A percentile compares a stretch with the other conserved stretches of the same genome.
Conservation (phyloP, 805 yeast genomes). For the Danielia oregonensis region DNA sequence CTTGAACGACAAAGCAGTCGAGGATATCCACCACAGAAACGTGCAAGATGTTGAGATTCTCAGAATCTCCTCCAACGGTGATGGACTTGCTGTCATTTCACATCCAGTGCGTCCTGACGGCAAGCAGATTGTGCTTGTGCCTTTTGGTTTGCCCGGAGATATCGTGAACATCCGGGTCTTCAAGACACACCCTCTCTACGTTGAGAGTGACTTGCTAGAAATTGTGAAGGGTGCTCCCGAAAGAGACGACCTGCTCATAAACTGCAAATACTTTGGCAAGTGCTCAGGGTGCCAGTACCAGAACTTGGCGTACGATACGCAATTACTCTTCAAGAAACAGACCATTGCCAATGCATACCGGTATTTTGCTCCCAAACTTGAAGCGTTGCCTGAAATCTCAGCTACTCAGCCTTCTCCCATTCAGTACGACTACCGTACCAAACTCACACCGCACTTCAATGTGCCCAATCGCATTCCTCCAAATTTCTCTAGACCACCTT, state of each 20-base stretch:
- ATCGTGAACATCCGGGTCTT: slow-evolving; percentile 63
- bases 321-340: slow-evolving; percentile 64
- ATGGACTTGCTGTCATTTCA: slow-evolving; percentile 70
- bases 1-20: slow-evolving; percentile 54
- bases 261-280: slow-evolving; percentile 82
- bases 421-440: slow-evolving; percentile 78
- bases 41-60: slow-evolving; percentile 57
- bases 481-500: slow-evolving; percentile 50
- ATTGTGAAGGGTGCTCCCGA: slow-evolving; percentile 34
- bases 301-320: slow-evolving; percentile 66
- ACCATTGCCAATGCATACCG: slow-evolving; percentile 81
- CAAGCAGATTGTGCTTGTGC: slow-evolving; percentile 70
- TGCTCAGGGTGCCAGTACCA: slow-evolving; percentile 97
- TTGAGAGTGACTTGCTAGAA: slow-evolving; percentile 67
- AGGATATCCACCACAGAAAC: slow-evolving; percentile 50
- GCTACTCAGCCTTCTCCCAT: slow-evolving; percentile 74
- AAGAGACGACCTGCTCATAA: slow-evolving; percentile 56
- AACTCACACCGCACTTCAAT: slow-evolving; percentile 93
- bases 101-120: slow-evolving; percentile 47
- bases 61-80: slow-evolving; percentile 74
- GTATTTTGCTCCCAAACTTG: slow-evolving; percentile 63
- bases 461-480: slow-evolving; percentile 53
- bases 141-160: slow-evolving; percentile 89
- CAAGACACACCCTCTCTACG: slow-evolving; percentile 72
- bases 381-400: slow-evolving; percentile 56